Evolutionary conservation across 345 rosid genomes (phyloP), one percentile per base, ranked within the genome.

Genomic region (Streptanthus diversifolius): DNA sequence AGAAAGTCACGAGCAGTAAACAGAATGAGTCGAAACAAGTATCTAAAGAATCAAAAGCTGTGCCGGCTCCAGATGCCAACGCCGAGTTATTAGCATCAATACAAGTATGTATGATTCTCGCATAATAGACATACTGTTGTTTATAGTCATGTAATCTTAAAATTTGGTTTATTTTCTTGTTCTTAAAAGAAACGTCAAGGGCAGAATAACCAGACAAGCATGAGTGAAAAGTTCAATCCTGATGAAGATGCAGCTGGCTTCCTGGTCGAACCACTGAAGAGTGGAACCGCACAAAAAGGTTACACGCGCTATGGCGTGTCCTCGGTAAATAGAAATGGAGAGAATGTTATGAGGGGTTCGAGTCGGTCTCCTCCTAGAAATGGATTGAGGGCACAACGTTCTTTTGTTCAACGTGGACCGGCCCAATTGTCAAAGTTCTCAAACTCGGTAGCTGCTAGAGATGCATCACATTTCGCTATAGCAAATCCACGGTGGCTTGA

Each of bases 381-480:
- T 49, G 79, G 81, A 54, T 49, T 82, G 68, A 85, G 70, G 77
- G 68, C 81, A 63, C 89, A 84, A 56, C 80, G 90, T 47, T 83
- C 97, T 25, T 80, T 58, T 64, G 58, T 76, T 30, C 79, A 82
- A 47, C 82, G 63, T 0, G 83, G 85, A 66, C 74, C 86, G 62
- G 74, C 82, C 1, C 82, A 82, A n/a, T 57, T 90, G 53, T 79
- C 92, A 59, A 83, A 84, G 81, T 90, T 87, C 82, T 83, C 98
- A 64, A 90, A 83, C 74, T 93, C 98, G 0, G 87, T 93, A 61
- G 96, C 90, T 15, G 83, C 86, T 41, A 85, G 95, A 84, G 91
- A 87, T 77, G 80, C 66, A 68, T 83, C 93, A 18, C 82, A 79
- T 47, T 81, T 82, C 21, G 88, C 71, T 2, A 69, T 75, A 60